Percentiles rank a stretch among this genome's conserved stretches.
phyloP scores from a whole-genome alignment of 2,329 filamentous ascomycete genomes.

The Fusarium scirpi region DNA sequence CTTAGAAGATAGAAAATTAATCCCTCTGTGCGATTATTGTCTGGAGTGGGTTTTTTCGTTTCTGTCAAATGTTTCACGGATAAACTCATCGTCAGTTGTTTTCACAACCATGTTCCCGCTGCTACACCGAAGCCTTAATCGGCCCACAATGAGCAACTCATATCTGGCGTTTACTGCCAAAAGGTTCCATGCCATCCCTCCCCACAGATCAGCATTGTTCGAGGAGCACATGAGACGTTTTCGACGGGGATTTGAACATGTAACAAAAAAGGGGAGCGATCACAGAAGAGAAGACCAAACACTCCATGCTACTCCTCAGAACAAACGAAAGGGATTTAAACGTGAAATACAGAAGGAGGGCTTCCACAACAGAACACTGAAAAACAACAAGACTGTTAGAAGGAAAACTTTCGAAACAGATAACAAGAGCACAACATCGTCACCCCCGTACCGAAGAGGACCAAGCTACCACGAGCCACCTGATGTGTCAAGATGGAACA shows the following conservation, averaged over 20 bases:
- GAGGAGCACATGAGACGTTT: not conserved
- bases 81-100: not conserved
- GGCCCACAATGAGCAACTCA: not conserved
- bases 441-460: not conserved
- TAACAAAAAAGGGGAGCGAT: not conserved
- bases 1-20: not conserved
- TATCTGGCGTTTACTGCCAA: not conserved
- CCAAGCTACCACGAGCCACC: not conserved
- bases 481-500: not conserved
- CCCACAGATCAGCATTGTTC: not conserved
- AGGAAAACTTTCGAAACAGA: not conserved
- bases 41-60: not conserved
- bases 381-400: not conserved
- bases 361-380: not conserved
- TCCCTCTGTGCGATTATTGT: not conserved
- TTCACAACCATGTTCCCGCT: not conserved
- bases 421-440: not conserved
- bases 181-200: not conserved
- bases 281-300: not conserved
- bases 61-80: not conserved
- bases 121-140: not conserved
- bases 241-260: not conserved
- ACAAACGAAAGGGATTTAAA: not conserved
- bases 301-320: not conserved
- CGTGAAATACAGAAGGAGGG: not conserved